Base-by-base conservation (phyloP, 1,284 basidiomycete genomes). In the Macrocybe sp. region DNA sequence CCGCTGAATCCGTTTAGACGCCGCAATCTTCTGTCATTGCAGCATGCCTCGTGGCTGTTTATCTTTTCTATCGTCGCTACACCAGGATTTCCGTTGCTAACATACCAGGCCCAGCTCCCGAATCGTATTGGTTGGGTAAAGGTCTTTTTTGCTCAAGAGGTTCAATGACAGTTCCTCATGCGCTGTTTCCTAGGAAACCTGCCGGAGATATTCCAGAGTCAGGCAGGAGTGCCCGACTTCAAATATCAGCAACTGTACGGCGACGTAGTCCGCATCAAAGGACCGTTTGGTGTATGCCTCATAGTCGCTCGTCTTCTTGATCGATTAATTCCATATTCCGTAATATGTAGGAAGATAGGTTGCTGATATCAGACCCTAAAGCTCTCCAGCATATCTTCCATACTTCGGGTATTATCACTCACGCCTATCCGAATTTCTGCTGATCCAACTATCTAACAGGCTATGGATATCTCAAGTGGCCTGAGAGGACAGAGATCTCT, bases 151-250 rank as follows among this genome's bases (percentile, higher is more conserved):
- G 3, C 8, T 29, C 30, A 29, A 38, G 22, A 22, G 8, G 12
- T 14, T 34, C 31, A 9, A 7, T 38, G 29, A 4, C 29, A 5
- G 12, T 12, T 22, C 16, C 22, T 49, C 4, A 42, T n/a, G 36
- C 16, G 16, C 3, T 2, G n/a, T 1, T 14, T 48, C 47, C 1
- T 55, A 79, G 78, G 78, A 2, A 75, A 77, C 50, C 61, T 79
- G 11, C 67, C 67, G 22, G 72, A 79, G 54, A 60, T 77, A 30
- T 73, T 75, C 54, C 74, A 75, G 50, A 72, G 70, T 49, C 70
- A 76, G 55, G 75, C 68, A 7, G 77, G 70, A 2, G 66, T 66
- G 11, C 70, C 70, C 8, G 78, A 81, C 51, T 74, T 78, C 56
- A 74, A 70, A 55, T 78, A 75, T 63, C 72, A 75, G 53, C 60